A percentile compares a stretch with the other conserved stretches of the same genome.
These are phyloP conservation scores for Musa troglodytarum DNA, from an alignment of 176 grass and related monocot genomes.

Conservation along the genomic window DNA sequence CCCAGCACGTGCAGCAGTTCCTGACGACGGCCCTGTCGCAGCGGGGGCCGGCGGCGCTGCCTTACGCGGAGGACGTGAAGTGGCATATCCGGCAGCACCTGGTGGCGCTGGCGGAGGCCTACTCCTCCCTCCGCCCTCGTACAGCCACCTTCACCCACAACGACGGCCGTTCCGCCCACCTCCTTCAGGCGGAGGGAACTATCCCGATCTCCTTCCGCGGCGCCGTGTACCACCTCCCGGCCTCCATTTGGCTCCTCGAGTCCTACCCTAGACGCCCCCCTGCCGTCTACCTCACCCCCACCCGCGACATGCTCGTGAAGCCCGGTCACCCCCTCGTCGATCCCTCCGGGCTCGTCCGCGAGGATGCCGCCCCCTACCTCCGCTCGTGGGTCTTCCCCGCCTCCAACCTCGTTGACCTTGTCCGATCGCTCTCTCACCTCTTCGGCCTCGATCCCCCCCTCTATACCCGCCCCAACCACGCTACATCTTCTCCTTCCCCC, in stretches of 20 bases:
- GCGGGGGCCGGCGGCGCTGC: conserved; percentile 51
- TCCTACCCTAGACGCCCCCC: conserved; percentile 71
- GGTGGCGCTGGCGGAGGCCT: conserved; percentile 55
- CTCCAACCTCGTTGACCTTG: conserved; percentile 78
- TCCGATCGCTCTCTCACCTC: conserved; percentile 57
- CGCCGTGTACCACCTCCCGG: conserved; percentile 67
- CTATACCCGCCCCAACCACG: not conserved
- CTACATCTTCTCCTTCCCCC: not conserved
- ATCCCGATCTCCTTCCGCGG: conserved; percentile 70
- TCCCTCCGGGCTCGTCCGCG: conserved; percentile 56
- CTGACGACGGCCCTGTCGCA: conserved; percentile 74
- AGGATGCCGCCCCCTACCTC: conserved; percentile 45
- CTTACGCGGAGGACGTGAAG: conserved; percentile 85
- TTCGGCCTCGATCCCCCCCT: conserved; percentile 51
- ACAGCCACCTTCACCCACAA: conserved; percentile 79
- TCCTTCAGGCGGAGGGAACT: conserved; percentile 78
- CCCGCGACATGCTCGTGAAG: conserved; percentile 91
- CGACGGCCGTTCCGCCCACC: conserved; percentile 60
- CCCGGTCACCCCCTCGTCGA: conserved; percentile 68
- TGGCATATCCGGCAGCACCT: conserved; percentile 93
- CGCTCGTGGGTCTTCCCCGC: conserved; percentile 87
- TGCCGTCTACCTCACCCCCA: conserved; percentile 62
- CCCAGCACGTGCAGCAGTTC: conserved; percentile 79
- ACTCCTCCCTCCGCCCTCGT: conserved; percentile 77
- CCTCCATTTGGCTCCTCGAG: conserved; percentile 82